These are phyloP conservation scores for Sapria himalayana DNA, from an alignment of 345 rosid species.

Conservation along the genomic window DNA sequence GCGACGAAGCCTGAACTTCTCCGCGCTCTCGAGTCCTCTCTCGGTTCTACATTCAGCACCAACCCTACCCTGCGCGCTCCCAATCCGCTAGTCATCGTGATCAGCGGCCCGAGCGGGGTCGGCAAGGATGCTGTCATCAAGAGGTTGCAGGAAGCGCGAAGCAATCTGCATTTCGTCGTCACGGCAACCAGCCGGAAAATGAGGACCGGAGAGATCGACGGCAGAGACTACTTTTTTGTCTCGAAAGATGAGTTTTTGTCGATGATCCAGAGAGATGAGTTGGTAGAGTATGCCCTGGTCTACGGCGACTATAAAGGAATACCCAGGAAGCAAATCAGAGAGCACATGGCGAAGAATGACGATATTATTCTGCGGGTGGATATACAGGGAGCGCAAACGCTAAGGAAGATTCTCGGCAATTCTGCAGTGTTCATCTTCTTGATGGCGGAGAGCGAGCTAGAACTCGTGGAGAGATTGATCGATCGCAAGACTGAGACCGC, in stretches of 20 bases:
- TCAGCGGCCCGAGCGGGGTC: slow-evolving; percentile 82
- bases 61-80: slow-evolving; percentile 30
- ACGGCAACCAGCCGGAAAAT: slow-evolving; percentile 64
- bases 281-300: slow-evolving; percentile 70
- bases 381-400: slow-evolving; percentile 66
- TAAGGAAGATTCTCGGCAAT: slow-evolving; percentile 44
- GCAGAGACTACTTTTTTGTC: slow-evolving; percentile 63
- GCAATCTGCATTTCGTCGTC: slow-evolving; percentile 56
- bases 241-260: slow-evolving; percentile 43
- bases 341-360: slow-evolving; percentile 45
- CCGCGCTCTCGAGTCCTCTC: slow-evolving; percentile 49
- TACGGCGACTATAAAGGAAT: slow-evolving; percentile 89
- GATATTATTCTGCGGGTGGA: slow-evolving; percentile 79
- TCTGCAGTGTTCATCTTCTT: slow-evolving; percentile 66
- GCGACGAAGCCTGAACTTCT: slow-evolving; percentile 31
- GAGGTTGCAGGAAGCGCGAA: slow-evolving; percentile 32
- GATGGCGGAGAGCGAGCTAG: slow-evolving; percentile 65
- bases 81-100: slow-evolving; percentile 45
- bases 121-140: slow-evolving; percentile 85
- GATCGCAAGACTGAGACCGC: slow-evolving; percentile 63
- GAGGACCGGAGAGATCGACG: slow-evolving; percentile 63
- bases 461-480: slow-evolving; percentile 66
- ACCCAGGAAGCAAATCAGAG: slow-evolving; percentile 62
- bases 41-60: slow-evolving; percentile 28
- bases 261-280: slow-evolving; percentile 53